Base-by-base conservation (phyloP, 2,329 filamentous ascomycete genomes). In the Alternaria sp. region DNA sequence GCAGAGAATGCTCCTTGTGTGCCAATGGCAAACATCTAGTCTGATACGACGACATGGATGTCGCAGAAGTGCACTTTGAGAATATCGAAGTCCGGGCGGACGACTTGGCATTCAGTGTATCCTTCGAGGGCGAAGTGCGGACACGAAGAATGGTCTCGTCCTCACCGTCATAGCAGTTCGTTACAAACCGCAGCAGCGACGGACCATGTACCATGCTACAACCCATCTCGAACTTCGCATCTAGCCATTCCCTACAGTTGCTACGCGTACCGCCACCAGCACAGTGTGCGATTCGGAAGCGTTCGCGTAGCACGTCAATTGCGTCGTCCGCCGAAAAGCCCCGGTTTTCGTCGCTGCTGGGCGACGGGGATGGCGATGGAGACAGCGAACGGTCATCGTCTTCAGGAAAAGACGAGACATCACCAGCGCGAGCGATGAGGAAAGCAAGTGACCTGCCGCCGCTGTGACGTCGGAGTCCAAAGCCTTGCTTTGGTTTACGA, bases 21-120 rank as follows among this genome's bases (percentile, higher is more conserved):
- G 49, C 37, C n/a, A 13, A 29, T 36, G 14, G 34, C 24, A 21
- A 21, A 26, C 24, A 11, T 5, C 44, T 13, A 24, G 45, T 61
- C 34, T 51, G 51, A 24, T 54, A 42, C 10, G 61, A 60, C 3
- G 57, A 58, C 21, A 53, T 63, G 1, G 60, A 52, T 0, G 55
- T 48, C 2, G 33, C 10, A 2, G 49, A 62, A 14, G 48, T 44
- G 9, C n/a, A 13, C 9, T 33, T 28, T 3, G 57, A 56, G 14
- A 58, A 61, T 10, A 56, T 21, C 2, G 54, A 60, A 11, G 14
- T 23, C 5, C 4, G 17, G 11, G 41, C 8, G 4, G 49, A 51
- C 8, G 36, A 31, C 2, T 33, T 51, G 2, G 29, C 36, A 11
- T 41, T 51, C 49, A 51, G 5, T 21, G 49, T 51, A 13, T 41